Evolutionary conservation across 306 rosid species (phyloP).

Genomic region (Quercus alba): DNA sequence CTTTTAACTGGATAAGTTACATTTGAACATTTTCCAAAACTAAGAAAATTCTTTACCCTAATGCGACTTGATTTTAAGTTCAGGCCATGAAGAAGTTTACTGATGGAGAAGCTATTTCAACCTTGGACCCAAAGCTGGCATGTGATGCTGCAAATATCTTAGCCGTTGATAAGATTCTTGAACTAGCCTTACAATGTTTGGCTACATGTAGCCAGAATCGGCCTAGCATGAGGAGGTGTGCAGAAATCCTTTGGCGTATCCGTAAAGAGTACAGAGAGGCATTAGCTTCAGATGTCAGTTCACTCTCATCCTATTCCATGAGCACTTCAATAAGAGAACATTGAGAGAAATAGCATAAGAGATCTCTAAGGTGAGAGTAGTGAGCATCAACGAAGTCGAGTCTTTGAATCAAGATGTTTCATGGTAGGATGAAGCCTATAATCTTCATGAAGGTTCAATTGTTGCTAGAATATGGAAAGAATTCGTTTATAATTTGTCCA

Average conservation of each 20-base stretch:
- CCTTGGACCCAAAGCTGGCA: slow-evolving; percentile 76
- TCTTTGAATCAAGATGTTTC: neutral
- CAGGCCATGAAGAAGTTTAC: slow-evolving; percentile 86
- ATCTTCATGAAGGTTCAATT: neutral
- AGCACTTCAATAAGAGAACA: slow-evolving; percentile 28
- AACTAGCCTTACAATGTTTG: slow-evolving; percentile 51
- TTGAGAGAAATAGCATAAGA: slow-evolving; percentile 10
- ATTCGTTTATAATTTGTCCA: neutral
- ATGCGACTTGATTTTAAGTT: slow-evolving; percentile 27
- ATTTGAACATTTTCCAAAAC: neutral
- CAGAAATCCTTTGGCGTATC: slow-evolving; percentile 86
- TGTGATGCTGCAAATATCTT: slow-evolving; percentile 40
- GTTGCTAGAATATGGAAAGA: neutral
- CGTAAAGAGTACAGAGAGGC: slow-evolving; percentile 75
- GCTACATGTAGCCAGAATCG: no score
- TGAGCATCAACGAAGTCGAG: neutral
- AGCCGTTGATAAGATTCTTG: slow-evolving; percentile 72
- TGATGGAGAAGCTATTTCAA: slow-evolving; percentile 48
- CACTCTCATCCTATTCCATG: slow-evolving; percentile 10
- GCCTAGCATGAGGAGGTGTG: slow-evolving; percentile 7
- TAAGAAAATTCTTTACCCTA: neutral
- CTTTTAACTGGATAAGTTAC: neutral
- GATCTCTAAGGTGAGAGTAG: neutral
- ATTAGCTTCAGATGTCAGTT: slow-evolving; percentile 48
- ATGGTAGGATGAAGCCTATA: neutral